Evolutionary conservation across 371 early-diverging fungal species (phyloP), one percentile per base, ranked within the genome.

Genomic region (Conidiobolus incongruus): DNA sequence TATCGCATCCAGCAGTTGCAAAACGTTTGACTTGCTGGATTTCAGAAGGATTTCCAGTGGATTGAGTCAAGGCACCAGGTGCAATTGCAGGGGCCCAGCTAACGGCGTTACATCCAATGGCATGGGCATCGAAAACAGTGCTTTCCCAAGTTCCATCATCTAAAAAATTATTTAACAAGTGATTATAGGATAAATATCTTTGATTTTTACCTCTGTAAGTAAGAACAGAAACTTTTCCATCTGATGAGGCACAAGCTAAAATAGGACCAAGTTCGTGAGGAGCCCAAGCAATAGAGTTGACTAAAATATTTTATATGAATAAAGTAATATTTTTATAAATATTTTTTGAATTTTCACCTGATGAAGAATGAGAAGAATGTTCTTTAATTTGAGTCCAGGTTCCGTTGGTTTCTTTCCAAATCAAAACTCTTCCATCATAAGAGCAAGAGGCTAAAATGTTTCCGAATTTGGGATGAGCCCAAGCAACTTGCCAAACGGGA

Each of bases 401-500:
- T 40, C 82, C 77, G 39, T 80, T 79, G 36, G 68, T 74, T 52
- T 93, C 92, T 51, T 85, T 85, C 83, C 92, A 96, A 40, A 96
- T 81, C 52, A 86, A 69, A 24, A 93, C 93, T 39, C 79, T 77
- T 26, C 82, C 77, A 55, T 96, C 97, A 53, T 92, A 93, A 19
- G 90, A 85, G 61, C 93, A 91, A 12, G 92, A 90, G 10, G 94
- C 97, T 34, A 96, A 65, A 38, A 94, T 76, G 48, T 69, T 78
- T 38, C 94, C 94, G 56, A 82, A 94, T 59, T 91, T 90, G 30
- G 97, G 97, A 55, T 96, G 97, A 4, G 92, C 92, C 97, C 97
- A 96, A 11, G 89, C 66, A n/a, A 96, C 87, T 60, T 91, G 91
- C 97, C 97, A 96, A n/a, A 96, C 94, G 3, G 97, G 97, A 11